Evolutionary conservation across 257 asterid species (phyloP), one percentile per base, ranked within the genome.

Genomic region (Jasminum sambac): DNA sequence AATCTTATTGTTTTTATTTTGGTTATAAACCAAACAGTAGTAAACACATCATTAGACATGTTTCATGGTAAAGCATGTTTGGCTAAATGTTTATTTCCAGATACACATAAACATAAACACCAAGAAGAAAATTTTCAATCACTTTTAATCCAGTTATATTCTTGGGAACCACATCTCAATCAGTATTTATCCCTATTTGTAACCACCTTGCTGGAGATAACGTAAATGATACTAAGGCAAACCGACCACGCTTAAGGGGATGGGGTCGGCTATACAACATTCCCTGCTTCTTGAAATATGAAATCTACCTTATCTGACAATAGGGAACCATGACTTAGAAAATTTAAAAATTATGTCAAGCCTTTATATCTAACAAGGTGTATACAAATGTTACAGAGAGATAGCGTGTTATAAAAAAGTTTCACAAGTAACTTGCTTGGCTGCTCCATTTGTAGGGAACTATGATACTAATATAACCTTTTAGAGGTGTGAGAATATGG

Each of bases 241-340:
- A 23, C 23, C 62, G 11, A 55, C 16, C 36, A 19, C 2, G 62
- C 62, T 30, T 4, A 14, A 55, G 14, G 25, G 36, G 36, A 55
- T 30, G 10, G 36, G 36, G 16, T 2, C 2, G 3, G 4, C 36
- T 55, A 50, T 23, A 19, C 62, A 55, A 30, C 62, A 55, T 23
- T 14, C 14, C 9, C 16, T 14, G 21, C n/a, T 3, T 55, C 62
- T 9, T 11, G 10, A 19, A 23, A 65, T 30, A n/a, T 25, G 1
- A 30, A 17, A 34, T 66, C 69, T 21, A 44, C 38, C 41, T 34
- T 57, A 41, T n/a, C 14, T 39, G 63, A 66, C 64, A 59, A 58
- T 9, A 55, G 30, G 62, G n/a, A 55, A 21, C 62, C 10, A 10
- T 23, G 23, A 55, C 25, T 55, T 14, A 7, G 23, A 14, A 55